Evolutionary conservation across 441 rosid species (phyloP).

Genomic region (Kokia cookei): DNA sequence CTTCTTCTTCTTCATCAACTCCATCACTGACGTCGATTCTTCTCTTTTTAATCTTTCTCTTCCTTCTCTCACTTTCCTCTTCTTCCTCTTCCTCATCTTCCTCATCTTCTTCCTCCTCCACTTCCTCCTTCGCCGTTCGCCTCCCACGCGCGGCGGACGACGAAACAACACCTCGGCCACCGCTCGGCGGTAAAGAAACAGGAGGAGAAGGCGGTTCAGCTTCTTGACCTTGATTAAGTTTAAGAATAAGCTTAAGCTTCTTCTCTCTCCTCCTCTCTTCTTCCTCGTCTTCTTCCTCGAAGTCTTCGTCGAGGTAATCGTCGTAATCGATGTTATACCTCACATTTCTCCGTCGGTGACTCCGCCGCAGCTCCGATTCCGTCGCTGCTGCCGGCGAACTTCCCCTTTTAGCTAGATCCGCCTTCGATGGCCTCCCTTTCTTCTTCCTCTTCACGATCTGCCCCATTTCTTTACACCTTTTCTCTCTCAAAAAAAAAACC

Average conservation of each 20-base stretch:
- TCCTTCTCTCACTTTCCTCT: constrained; percentile 19
- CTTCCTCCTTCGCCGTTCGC: constrained; percentile 22
- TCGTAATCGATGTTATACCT: constrained; percentile 76
- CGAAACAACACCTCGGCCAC: constrained; percentile 6
- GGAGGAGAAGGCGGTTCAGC: constrained; percentile 17
- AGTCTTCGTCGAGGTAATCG: constrained; percentile 68
- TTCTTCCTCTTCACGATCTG: constrained; percentile 90
- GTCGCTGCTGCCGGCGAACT: constrained; percentile 13
- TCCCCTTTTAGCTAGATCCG: constrained; percentile 66
- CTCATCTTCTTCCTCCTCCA: constrained; percentile 21
- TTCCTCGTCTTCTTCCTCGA: constrained; percentile 43
- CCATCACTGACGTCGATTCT: constrained; percentile 32
- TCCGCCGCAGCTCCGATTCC: constrained; percentile 50
- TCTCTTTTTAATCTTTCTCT: constrained; percentile 54
- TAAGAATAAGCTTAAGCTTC: constrained; percentile 62
- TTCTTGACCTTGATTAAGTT: constrained; percentile 45
- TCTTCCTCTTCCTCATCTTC: constrained; percentile 25
- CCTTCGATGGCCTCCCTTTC: constrained; percentile 93
- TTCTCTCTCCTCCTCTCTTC: constrained; percentile 54
- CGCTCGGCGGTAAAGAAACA: neutral
- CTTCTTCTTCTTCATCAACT: constrained; percentile 22
- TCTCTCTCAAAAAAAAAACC: constrained; percentile 25
- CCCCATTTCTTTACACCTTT: constrained; percentile 44
- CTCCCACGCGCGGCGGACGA: constrained; percentile 24
- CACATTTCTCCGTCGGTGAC: constrained; percentile 78